Evolutionary conservation across 805 yeast genomes (phyloP), one percentile per base, ranked within the genome.

Genomic region (Candida arabinofermentans): DNA sequence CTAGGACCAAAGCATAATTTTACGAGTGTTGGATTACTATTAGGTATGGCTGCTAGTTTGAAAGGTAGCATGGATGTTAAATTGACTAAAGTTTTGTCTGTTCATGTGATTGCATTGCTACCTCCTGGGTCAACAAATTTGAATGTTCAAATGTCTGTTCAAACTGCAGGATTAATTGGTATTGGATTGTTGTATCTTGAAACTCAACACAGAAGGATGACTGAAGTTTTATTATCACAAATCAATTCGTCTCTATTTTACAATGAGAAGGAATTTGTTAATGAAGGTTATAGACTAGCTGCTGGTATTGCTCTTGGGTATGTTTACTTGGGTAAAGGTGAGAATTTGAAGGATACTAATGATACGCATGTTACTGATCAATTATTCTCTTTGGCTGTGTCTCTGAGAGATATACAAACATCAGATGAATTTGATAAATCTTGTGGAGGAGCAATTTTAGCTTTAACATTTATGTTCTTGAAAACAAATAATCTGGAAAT

Each of bases 21-120:
- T 31, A 86, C 96, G 0, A 86, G 96, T 59, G 81, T 89, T 27
- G 98, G 97, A 0, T 68, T 93, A 34, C 66, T 93, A 27, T 64
- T 93, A 14, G 99, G 99, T 1, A 83, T 91, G 87, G 80, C 96
- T 16, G 96, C 96, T 0, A 86, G 96, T 62, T 67, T 81, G 44
- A 71, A 71, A 50, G 90, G 97, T 2, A 70, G 90, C 0, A 85
- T 85, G 87, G 90, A 93, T 65, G 70, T 81, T 34, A 89, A 88
- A 53, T 67, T 93, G 36, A 88, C 96, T 0, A 91, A 89, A 56
- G 96, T 93, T 0, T 66, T 93, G 32, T 83, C 96, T 5, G 96
- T 93, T 14, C 99, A 93, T 61, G 86, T 93, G 12, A 89, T 85
- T 12, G 96, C 97, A 0, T 65, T 93, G 26, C 67, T 95, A 22